phyloP scores from a whole-genome alignment of 163 green algal species.

The Botryococcus braunii region DNA sequence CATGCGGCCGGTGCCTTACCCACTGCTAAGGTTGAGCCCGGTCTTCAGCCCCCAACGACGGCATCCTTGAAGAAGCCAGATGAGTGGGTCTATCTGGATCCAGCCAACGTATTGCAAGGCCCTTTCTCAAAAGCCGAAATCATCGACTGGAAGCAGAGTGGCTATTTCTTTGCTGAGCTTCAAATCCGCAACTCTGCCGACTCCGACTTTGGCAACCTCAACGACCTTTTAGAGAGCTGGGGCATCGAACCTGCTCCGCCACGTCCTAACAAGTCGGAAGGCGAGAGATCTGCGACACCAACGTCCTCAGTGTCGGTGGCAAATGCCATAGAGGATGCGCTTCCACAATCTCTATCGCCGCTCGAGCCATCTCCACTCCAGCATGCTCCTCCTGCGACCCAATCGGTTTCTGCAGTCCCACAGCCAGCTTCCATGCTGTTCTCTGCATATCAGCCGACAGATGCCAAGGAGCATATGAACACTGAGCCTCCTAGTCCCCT shows the following conservation, averaged over 20 bases:
- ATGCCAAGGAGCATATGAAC: no score
- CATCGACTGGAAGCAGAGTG: constrained; percentile 70
- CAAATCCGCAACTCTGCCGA: constrained; percentile 35
- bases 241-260: constrained; percentile 35
- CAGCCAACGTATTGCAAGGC: constrained; percentile 67
- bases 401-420: neutral
- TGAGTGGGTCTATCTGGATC: constrained; percentile 77
- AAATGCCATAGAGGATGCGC: neutral
- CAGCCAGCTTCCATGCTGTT: neutral
- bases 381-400: neutral
- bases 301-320: constrained; percentile 7
- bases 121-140: constrained; percentile 77
- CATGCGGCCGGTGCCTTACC: no score
- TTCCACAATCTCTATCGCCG: constrained; percentile 7
- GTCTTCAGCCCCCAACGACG: no score
- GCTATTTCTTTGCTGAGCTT: constrained; percentile 69
- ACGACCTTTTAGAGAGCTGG: constrained; percentile 41
- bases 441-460: no score
- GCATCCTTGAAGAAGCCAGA: no score
- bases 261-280: neutral
- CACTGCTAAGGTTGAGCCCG: no score
- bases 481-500: no score
- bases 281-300: neutral
- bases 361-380: neutral
- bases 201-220: constrained; percentile 40